Conservation (phyloP, 2,329 filamentous ascomycete genomes). For the Claviceps sp. region DNA sequence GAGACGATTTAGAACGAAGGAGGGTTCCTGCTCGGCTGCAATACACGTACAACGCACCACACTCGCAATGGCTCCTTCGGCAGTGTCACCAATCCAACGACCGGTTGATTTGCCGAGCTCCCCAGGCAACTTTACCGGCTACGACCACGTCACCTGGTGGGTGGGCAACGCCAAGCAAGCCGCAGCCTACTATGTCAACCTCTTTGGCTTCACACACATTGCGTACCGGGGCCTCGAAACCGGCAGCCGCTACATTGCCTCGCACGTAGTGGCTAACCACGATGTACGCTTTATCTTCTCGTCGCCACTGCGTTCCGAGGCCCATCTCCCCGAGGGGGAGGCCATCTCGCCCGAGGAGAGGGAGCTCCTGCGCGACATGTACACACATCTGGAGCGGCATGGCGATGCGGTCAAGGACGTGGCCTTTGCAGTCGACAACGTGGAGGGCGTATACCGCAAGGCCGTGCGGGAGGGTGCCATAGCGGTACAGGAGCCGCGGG, state of each 20-base stretch:
- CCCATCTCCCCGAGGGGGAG: constrained; percentile 42
- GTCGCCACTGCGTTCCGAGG: constrained; percentile 57
- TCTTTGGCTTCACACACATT: constrained; percentile 72
- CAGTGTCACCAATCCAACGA: constrained; percentile 30
- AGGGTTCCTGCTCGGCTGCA: no score
- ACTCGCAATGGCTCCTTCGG: constrained; percentile 42
- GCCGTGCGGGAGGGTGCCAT: constrained; percentile 54
- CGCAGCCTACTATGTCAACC: constrained; percentile 72
- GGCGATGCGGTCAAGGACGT: constrained; percentile 94
- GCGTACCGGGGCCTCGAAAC: constrained; percentile 86
- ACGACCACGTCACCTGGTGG: constrained; percentile 92
- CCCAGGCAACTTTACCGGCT: constrained; percentile 55
- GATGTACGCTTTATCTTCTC: constrained; percentile 72
- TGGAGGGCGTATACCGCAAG: constrained; percentile 62
- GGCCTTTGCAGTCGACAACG: constrained; percentile 85
- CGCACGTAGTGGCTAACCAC: constrained; percentile 70
- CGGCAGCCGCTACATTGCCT: constrained; percentile 65
- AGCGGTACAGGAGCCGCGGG: constrained; percentile 47
- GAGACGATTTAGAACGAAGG: no score
- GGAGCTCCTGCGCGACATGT: constrained; percentile 56
- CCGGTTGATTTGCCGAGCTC: constrained; percentile 23
- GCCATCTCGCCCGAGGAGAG: constrained; percentile 50
- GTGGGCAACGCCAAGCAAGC: constrained; percentile 96
- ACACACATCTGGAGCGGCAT: constrained; percentile 71
- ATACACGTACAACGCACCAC: neutral